phyloP scores from a whole-genome alignment of 208 protist species.

The Crithidia brevicula region DNA sequence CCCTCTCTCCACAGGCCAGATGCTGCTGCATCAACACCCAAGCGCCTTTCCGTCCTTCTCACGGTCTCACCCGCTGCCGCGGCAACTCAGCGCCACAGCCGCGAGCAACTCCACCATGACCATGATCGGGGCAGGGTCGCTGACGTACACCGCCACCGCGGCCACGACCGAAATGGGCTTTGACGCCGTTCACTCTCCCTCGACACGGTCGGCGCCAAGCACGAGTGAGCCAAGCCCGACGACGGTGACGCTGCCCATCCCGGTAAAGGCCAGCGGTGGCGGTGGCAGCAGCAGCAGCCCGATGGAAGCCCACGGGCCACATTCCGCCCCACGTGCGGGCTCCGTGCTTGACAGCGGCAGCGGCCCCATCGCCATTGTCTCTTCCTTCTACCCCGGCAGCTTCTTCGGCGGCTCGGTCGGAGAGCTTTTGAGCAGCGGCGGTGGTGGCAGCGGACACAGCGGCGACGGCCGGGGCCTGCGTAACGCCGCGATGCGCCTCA shows the following conservation, averaged over 20 bases:
- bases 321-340: background rate
- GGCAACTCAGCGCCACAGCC: background rate
- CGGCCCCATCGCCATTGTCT: conserved; percentile 1
- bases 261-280: no score
- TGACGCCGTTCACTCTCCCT: background rate
- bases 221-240: conserved; percentile 11
- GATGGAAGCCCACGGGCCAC: background rate
- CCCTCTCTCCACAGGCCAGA: background rate
- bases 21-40: background rate
- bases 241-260: conserved; percentile 15
- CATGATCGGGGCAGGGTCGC: conserved; percentile 5
- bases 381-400: conserved; percentile 30
- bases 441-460: conserved; percentile 4
- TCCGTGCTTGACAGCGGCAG: conserved; percentile 12
- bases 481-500: background rate
- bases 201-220: conserved; percentile 10
- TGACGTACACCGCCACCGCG: conserved; percentile 9
- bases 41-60: conserved; percentile 5
- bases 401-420: conserved; percentile 19
- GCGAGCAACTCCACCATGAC: conserved; percentile 1
- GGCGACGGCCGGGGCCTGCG: background rate
- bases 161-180: conserved; percentile 8
- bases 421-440: conserved; percentile 10
- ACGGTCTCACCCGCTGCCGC: background rate
- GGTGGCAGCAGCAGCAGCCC: background rate